Percentiles rank a stretch among this genome's conserved stretches.
Evolutionary conservation across 192 early-diverging fungal species (phyloP).

Genomic region (Chytriomyces sp.): DNA sequence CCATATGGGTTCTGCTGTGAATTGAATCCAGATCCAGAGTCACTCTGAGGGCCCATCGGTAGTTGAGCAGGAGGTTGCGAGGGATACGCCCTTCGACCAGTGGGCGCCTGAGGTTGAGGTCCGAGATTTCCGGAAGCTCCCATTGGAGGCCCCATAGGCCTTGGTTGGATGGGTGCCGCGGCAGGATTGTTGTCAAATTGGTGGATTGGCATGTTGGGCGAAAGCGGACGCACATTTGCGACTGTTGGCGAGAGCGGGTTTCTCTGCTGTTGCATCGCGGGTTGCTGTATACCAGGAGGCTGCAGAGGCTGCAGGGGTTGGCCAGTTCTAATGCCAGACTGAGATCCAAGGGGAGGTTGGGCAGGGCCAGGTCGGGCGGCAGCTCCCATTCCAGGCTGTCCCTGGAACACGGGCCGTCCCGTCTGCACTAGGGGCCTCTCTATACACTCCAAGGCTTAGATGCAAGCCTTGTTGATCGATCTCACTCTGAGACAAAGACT

Average conservation of each 20-base stretch:
- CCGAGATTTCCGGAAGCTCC: too few relatives aligned
- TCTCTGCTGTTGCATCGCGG: neutral
- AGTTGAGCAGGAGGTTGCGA: neutral
- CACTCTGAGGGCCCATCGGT: constrained; percentile 3
- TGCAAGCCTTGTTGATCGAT: too few relatives aligned
- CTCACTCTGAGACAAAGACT: too few relatives aligned
- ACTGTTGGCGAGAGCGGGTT: neutral
- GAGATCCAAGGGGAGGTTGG: too few relatives aligned
- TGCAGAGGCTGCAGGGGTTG: neutral
- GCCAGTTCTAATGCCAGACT: neutral
- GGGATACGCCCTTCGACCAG: constrained; percentile 16
- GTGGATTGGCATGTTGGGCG: neutral
- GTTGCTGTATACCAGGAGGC: too few relatives aligned
- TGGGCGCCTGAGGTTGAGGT: neutral
- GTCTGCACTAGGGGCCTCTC: neutral
- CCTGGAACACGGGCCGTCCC: too few relatives aligned
- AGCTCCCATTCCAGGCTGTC: neutral
- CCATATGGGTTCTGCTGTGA: neutral
- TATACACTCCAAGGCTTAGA: too few relatives aligned
- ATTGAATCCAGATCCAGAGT: constrained; percentile 45
- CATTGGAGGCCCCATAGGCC: neutral
- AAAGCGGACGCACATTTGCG: neutral
- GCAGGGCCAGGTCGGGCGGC: neutral
- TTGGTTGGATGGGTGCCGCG: neutral
- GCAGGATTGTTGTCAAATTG: neutral